Percentiles rank a stretch among this genome's conserved stretches.
Evolutionary conservation across 192 early-diverging fungal species (phyloP).

Genomic region (Dissophora globulifera): DNA sequence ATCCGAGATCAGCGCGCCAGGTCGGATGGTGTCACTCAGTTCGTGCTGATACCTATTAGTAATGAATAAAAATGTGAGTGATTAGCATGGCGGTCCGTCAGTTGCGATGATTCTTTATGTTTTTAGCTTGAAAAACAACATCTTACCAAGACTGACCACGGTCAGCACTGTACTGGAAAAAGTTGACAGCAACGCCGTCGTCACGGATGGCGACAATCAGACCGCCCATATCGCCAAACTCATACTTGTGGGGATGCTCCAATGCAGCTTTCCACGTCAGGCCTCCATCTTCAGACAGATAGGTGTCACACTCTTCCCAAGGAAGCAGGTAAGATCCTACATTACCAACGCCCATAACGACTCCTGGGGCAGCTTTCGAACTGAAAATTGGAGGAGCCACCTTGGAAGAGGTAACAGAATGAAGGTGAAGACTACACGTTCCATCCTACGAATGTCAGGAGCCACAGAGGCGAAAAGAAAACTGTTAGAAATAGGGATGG

Average conservation of each 20-base stretch:
- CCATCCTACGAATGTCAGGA: slow-evolving; percentile 33
- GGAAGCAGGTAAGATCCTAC: slow-evolving; percentile 77
- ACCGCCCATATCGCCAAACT: slow-evolving; percentile 84
- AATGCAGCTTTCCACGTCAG: slow-evolving; percentile 74
- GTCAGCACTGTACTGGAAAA: slow-evolving; percentile 81
- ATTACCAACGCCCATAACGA: slow-evolving; percentile 91
- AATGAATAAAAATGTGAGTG: neutral
- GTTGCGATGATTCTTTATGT: too few relatives aligned
- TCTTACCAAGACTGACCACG: slow-evolving; percentile 79
- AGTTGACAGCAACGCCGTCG: slow-evolving; percentile 60
- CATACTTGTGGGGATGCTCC: slow-evolving; percentile 84
- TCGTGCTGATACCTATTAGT: slow-evolving; percentile 50
- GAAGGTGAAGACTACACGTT: slow-evolving; percentile 86
- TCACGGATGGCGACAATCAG: slow-evolving; percentile 77
- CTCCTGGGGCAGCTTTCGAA: slow-evolving; percentile 77
- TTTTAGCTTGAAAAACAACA: neutral
- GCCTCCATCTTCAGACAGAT: slow-evolving; percentile 87
- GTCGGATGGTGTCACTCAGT: slow-evolving; percentile 63
- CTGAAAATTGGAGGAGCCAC: slow-evolving; percentile 81
- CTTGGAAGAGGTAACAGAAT: slow-evolving; percentile 78
- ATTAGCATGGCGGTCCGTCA: too few relatives aligned
- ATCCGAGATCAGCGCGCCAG: slow-evolving; percentile 80
- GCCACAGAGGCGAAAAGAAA: neutral
- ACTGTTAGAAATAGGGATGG: neutral
- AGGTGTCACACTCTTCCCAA: slow-evolving; percentile 86